A percentile compares a stretch with the other conserved stretches of the same genome.
Conservation (phyloP, 768 basidiomycete species). For the Infundibulicybe gibba region DNA sequence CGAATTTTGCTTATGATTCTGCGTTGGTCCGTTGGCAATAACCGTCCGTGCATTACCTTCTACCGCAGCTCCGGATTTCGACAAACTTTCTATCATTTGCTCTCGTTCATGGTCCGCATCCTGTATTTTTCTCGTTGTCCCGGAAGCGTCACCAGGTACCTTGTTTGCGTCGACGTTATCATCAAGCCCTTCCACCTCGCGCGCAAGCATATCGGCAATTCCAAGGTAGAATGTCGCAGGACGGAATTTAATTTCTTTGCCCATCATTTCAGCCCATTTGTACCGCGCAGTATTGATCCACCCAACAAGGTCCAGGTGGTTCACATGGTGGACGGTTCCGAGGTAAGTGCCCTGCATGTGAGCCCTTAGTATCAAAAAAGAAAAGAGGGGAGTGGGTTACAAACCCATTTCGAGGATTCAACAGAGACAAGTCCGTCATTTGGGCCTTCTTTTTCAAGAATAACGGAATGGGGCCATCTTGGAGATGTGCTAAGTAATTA, state of each 20-base stretch:
- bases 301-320: slow-evolving; percentile 89
- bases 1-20: too few relatives aligned
- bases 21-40: too few relatives aligned
- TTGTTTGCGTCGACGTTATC: slow-evolving; percentile 8
- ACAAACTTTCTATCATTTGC: too few relatives aligned
- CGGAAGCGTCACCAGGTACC: background rate
- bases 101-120: too few relatives aligned
- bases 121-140: too few relatives aligned
- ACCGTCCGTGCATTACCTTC: too few relatives aligned
- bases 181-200: slow-evolving; percentile 62
- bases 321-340: slow-evolving; percentile 88
- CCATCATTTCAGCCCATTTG: slow-evolving; percentile 86
- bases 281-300: slow-evolving; percentile 91
- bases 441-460: slow-evolving; percentile 82
- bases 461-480: slow-evolving; percentile 74
- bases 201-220: slow-evolving; percentile 74
- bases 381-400: slow-evolving; percentile 6
- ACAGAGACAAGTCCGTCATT: slow-evolving; percentile 95
- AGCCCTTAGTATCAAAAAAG: background rate
- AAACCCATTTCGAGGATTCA: slow-evolving; percentile 80
- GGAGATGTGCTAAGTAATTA: slow-evolving; percentile 9
- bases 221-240: slow-evolving; percentile 91
- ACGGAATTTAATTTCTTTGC: slow-evolving; percentile 87
- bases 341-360: slow-evolving; percentile 76
- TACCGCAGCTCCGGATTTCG: too few relatives aligned